Base-by-base conservation (phyloP, 768 basidiomycete species). In the Boletus vermiculosoides region DNA sequence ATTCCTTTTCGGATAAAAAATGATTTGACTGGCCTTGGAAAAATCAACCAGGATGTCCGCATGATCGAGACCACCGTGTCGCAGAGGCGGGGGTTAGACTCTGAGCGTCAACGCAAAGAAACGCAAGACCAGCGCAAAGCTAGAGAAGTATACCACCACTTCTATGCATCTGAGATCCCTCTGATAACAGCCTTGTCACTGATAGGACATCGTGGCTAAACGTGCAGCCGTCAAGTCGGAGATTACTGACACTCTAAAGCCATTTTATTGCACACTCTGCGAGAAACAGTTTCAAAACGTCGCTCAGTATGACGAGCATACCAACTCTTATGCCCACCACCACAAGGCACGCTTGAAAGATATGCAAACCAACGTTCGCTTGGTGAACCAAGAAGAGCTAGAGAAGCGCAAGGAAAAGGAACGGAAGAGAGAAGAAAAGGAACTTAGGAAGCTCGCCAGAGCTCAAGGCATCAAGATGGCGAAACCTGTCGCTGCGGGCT, bases 251-350 rank as follows among this genome's bases (percentile, higher is more conserved):
- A 84, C 85, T 5, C 78, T 93, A 46, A 79, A 80, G 33, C 79
- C 88, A 10, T 93, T 93, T 72, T 92, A 92, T 67, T 94, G 92
- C 69, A 73, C 78, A 25, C 79, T 92, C 20, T 94, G 92, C 75
- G 90, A 92, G 59, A 92, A 92, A 69, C 92, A 94, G 69, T 93
- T 92, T 74, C 81, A 86, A 69, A 93, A 81, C 48, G 88, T 93
- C 20, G 85, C 89, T 0, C 91, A 92, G 65, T 94, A 90, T 63
- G 92, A 93, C 61, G 92, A 93, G 65, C 92, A 94, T 71, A 90
- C 88, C 52, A 93, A 92, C 65, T 92, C 92, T 8, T 92, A 92
- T 62, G 88, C 90, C 0, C 90, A 92, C 66, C 88, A 90, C 63
- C 91, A 92, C 74, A 92, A 88, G 72, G 86, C 86, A 36, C 86